Percentiles rank a stretch among this genome's conserved stretches.
Evolutionary conservation across 2,329 filamentous ascomycete genomes (phyloP).

Genomic region (Aspergillus novofumigatus): DNA sequence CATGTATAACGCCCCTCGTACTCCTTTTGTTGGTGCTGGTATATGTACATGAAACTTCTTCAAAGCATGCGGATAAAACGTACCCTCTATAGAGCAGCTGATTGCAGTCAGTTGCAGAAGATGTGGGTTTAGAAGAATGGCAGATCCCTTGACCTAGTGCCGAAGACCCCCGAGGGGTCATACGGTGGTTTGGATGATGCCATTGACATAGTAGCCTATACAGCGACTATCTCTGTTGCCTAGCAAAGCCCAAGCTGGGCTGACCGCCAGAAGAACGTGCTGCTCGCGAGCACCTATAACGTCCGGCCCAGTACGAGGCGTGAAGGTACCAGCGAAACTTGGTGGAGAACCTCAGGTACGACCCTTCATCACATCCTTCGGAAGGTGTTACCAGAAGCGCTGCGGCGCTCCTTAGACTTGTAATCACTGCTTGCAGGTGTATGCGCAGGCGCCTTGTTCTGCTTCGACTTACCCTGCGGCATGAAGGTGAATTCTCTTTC

Average conservation of each 20-base stretch:
- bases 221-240: neutral
- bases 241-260: neutral
- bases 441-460: conserved; percentile 18
- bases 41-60: neutral
- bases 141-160: neutral
- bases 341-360: neutral
- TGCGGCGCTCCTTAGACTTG: conserved; percentile 42
- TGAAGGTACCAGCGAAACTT: neutral
- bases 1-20: neutral
- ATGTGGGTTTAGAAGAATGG: neutral
- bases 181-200: neutral
- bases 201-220: neutral
- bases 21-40: neutral
- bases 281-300: neutral
- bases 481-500: conserved; percentile 59
- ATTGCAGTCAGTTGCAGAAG: neutral
- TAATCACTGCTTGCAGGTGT: conserved; percentile 17
- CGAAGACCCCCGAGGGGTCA: neutral
- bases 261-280: neutral
- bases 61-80: neutral
- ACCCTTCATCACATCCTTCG: conserved; percentile 37
- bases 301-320: neutral
- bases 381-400: conserved; percentile 48
- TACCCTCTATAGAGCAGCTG: neutral
- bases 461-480: conserved; percentile 45